Percentiles rank a stretch among this genome's conserved stretches.
These are phyloP conservation scores for Pilasporangium apinafurcum DNA, from an alignment of 352 stramenopile genomes.

Conservation along the genomic window DNA sequence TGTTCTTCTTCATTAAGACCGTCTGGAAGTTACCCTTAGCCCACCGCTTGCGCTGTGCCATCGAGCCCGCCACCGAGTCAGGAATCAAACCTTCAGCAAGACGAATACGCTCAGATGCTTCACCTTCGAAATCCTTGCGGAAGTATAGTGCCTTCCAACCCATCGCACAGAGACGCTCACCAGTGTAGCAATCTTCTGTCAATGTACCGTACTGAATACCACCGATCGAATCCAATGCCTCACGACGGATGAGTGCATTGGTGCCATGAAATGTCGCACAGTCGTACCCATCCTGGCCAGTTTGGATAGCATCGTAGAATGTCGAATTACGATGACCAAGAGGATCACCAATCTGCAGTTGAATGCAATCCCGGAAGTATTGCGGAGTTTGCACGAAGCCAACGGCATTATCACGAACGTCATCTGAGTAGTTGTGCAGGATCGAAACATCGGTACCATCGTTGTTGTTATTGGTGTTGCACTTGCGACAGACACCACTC, in stretches of 20 bases:
- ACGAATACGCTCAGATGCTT: conserved; percentile 65
- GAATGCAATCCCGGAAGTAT: conserved; percentile 81
- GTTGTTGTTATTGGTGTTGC: conserved; percentile 54
- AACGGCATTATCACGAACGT: conserved; percentile 73
- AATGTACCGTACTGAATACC: conserved; percentile 83
- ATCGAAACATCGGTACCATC: conserved; percentile 42
- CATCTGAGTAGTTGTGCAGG: conserved; percentile 75
- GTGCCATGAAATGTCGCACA: conserved; percentile 76
- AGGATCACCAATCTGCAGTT: conserved; percentile 78
- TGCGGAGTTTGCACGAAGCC: conserved; percentile 79
- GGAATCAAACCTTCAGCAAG: conserved; percentile 73
- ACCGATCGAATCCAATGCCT: conserved; percentile 78
- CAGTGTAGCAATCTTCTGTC: conserved; percentile 82
- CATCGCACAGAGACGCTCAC: conserved; percentile 67
- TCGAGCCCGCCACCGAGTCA: conserved; percentile 66
- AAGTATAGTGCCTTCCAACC: conserved; percentile 85
- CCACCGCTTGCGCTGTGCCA: conserved; percentile 78
- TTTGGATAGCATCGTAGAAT: conserved; percentile 85
- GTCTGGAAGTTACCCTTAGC: conserved; percentile 86
- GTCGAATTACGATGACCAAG: conserved; percentile 75
- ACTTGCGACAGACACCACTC: conserved; percentile 69
- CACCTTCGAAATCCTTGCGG: conserved; percentile 84
- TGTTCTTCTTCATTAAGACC: conserved; percentile 78
- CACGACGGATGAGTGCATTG: conserved; percentile 73
- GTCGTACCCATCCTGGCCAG: conserved; percentile 78